Percentiles rank a stretch among this genome's conserved stretches.
phyloP scores from a whole-genome alignment of 306 rosid genomes.

The Vachellia collinsii region DNA sequence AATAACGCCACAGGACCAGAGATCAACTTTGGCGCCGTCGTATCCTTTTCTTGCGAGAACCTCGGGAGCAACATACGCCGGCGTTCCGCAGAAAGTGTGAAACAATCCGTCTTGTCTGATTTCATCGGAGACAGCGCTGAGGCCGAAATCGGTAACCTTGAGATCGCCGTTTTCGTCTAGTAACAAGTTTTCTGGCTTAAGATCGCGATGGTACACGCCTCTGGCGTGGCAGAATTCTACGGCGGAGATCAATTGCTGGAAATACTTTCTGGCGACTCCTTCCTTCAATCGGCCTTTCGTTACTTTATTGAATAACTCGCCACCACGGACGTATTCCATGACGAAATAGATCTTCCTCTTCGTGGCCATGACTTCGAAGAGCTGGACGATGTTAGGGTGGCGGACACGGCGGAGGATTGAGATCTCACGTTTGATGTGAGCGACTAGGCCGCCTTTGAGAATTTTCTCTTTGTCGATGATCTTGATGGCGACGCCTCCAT shows the following conservation, averaged over 20 bases:
- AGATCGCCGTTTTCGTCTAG: slow-evolving; percentile 59
- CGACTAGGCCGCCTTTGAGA: slow-evolving; percentile 45
- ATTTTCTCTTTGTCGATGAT: slow-evolving; percentile 60
- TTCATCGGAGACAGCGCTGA: slow-evolving; percentile 62
- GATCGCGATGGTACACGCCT: slow-evolving; percentile 63
- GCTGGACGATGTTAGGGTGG: slow-evolving; percentile 65
- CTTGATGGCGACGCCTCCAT: slow-evolving; percentile 59
- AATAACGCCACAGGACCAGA: slow-evolving; percentile 68
- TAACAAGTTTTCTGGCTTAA: slow-evolving; percentile 63
- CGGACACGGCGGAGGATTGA: slow-evolving; percentile 66
- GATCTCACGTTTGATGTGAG: slow-evolving; percentile 68
- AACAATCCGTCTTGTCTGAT: slow-evolving; percentile 60
- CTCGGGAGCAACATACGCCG: slow-evolving; percentile 72
- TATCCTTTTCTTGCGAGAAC: slow-evolving; percentile 55
- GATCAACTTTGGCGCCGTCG: slow-evolving; percentile 56
- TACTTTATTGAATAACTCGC: slow-evolving; percentile 64
- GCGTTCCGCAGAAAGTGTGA: slow-evolving; percentile 73
- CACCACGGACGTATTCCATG: slow-evolving; percentile 64
- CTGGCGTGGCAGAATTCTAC: slow-evolving; percentile 61
- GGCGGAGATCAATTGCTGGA: slow-evolving; percentile 64
- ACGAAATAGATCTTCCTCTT: slow-evolving; percentile 63
- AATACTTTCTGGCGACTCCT: slow-evolving; percentile 52
- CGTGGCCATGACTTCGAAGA: slow-evolving; percentile 72
- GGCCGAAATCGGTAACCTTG: slow-evolving; percentile 69
- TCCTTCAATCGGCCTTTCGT: slow-evolving; percentile 58